Base-by-base conservation (phyloP, 2,329 filamentous ascomycete genomes). In the Phaeosphaeriaceae sp. region DNA sequence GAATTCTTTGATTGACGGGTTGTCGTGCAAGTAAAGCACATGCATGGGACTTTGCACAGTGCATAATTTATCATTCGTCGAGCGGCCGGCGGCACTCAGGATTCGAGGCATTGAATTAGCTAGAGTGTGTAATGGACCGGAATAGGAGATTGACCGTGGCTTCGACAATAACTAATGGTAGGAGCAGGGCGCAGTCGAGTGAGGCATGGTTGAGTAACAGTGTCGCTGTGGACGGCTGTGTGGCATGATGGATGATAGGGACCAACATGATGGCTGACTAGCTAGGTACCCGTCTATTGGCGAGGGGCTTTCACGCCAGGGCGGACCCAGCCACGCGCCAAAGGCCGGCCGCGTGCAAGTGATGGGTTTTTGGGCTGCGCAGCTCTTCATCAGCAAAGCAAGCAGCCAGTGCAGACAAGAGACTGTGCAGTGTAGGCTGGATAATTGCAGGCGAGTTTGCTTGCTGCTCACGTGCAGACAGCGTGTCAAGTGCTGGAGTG, bases 1-100 rank as follows among this genome's bases (percentile, higher is more conserved):
- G 35, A 46, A 28, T 34, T 37, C 50, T 51, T 54, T 59, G 49
- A 54, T 59, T 56, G 60, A 66, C 54, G 58, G 59, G 60, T 56
- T 48, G 64, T 60, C 48, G 65, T 70, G 64, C 61, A 61, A 62
- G 64, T 56, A 59, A 54, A 46, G 56, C 43, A 46, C 28, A 36
- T 46, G 55, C 48, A 41, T 48, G 56, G 48, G 50, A 40, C 21
- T 52, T 50, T 53, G 56, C 54, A 53, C 39, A 46, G 33, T 61
- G 54, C 56, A 55, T 60, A 46, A 51, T 48, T 54, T 43, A 44
- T 46, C 49, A 21, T 16, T 49, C 48, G 50, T 29, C 18, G 20
- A 44, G 20, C 18, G 50, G 54, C 52, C 48, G 51, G 26, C 49
- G 50, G 48, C 54, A 50, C 49, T 43, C 47, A 44, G 32, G 33